Conservation (phyloP, 108 stramenopile species). For the Stephanodiscus triporus region DNA sequence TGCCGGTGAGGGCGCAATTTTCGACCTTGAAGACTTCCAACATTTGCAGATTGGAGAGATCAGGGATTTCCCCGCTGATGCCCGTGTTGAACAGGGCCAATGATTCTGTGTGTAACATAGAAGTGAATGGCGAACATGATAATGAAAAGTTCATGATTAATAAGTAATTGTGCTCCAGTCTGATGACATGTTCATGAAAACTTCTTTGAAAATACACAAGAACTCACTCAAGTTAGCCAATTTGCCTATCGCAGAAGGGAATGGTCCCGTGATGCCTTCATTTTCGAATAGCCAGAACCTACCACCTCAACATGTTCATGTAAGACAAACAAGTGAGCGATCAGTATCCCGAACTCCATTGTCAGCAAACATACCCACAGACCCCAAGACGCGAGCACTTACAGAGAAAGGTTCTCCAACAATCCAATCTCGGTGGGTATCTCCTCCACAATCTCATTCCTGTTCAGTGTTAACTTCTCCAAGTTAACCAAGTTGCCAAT, state of each 20-base stretch:
- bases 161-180: background rate
- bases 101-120: conserved; percentile 13
- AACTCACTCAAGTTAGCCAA: conserved; percentile 47
- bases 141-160: background rate
- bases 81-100: conserved; percentile 35
- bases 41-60: conserved; percentile 23
- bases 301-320: background rate
- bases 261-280: conserved; percentile 39
- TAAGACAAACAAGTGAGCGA: background rate
- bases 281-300: conserved; percentile 44
- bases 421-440: conserved; percentile 45
- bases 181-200: background rate
- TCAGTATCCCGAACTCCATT: background rate
- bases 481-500: conserved; percentile 60
- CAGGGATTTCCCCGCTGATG: conserved; percentile 32
- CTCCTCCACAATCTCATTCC: conserved; percentile 47
- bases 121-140: background rate
- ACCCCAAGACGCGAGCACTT: background rate
- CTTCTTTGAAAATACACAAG: background rate
- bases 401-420: conserved; percentile 26
- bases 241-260: conserved; percentile 47
- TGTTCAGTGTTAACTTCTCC: conserved; percentile 50
- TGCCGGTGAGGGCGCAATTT: conserved; percentile 46
- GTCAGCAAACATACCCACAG: background rate
- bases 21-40: conserved; percentile 51